Base-by-base conservation (phyloP, 345 rosid species). In the Pseudoturritis turrita region DNA sequence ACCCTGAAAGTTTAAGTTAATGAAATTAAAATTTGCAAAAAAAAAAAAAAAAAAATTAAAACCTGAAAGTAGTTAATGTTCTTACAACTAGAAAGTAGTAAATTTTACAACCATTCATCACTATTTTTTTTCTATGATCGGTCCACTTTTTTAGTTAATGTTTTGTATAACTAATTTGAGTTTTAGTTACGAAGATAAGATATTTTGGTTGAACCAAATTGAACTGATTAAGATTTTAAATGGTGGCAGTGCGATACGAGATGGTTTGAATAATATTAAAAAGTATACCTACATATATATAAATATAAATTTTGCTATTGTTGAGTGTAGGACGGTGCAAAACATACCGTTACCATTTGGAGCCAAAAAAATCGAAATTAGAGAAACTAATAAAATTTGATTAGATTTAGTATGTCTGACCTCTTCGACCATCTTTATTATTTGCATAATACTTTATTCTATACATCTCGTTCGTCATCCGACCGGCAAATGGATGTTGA, bases 401-500 rank as follows among this genome's bases (percentile, higher is more conserved):
- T 23, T 70, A 33, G 57, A 36, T 51, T 28, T 51, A 28, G 19
- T 36, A 31, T 18, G 13, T 9, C 18, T 73, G 72, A 37, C 65
- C 65, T 33, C 49, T 72, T 63, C 77, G 35, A 39, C 49, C 41
- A 56, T 57, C 49, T 56, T 15, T 31, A 54, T 44, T 35, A 22
- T 11, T 33, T n/a, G 55, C 17, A 35, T 53, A 54, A 25, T 54
- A 35, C 29, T 54, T 25, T 56, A 73, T 65, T n/a, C n/a, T 44
- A 5, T 22, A 55, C 15, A 25, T 12, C 2, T 33, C 28, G 5
- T 37, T 65, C 67, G 78, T 74, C 68, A 59, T 74, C 55, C 19
- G 56, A 58, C 78, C 68, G 78, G 68, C 78, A 59, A 50, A 11
- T 49, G 28, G 73, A 66, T 74, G 67, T 74, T 57, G 73, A 65